Conservation (phyloP, 148 eudicot species). For the Salicornia ramosissima region DNA sequence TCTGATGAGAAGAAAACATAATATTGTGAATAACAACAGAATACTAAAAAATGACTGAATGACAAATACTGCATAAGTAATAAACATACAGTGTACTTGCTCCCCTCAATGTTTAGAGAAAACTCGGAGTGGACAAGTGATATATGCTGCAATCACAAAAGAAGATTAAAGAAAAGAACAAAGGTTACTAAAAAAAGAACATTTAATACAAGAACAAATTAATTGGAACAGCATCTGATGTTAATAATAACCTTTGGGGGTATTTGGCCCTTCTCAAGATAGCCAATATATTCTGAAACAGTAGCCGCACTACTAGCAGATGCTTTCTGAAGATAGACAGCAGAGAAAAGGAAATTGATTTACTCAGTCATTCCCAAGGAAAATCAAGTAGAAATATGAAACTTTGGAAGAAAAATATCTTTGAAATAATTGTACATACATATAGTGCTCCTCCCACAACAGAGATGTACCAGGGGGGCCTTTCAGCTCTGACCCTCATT, state of each 20-base stretch:
- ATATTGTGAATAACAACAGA: neutral
- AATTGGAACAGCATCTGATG: constrained; percentile 1
- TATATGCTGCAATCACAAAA: constrained; percentile 74
- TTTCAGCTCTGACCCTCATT: constrained; percentile 99
- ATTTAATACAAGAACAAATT: neutral
- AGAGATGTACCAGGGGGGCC: constrained; percentile 99
- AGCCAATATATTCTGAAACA: constrained; percentile 93
- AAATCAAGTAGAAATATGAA: neutral
- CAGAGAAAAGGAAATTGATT: constrained; percentile 9
- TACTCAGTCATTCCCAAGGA: constrained; percentile 1
- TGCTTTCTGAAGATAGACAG: constrained; percentile 70
- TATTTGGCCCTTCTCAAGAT: constrained; percentile 97
- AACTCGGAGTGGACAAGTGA: constrained; percentile 91
- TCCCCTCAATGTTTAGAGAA: constrained; percentile 94
- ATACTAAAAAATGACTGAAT: neutral
- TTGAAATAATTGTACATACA: constrained; percentile 44
- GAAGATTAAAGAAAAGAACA: neutral
- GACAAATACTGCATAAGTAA: neutral
- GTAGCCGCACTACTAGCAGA: constrained; percentile 94
- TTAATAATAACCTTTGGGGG: constrained; percentile 81
- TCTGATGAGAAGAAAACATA: constrained; percentile 35
- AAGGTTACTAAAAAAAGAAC: neutral
- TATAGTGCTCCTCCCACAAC: constrained; percentile 98
- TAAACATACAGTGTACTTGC: constrained; percentile 87
- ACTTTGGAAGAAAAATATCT: neutral